Evolutionary conservation across 1,139 yeast genomes (phyloP).

Genomic region (Spathaspora sp.): DNA sequence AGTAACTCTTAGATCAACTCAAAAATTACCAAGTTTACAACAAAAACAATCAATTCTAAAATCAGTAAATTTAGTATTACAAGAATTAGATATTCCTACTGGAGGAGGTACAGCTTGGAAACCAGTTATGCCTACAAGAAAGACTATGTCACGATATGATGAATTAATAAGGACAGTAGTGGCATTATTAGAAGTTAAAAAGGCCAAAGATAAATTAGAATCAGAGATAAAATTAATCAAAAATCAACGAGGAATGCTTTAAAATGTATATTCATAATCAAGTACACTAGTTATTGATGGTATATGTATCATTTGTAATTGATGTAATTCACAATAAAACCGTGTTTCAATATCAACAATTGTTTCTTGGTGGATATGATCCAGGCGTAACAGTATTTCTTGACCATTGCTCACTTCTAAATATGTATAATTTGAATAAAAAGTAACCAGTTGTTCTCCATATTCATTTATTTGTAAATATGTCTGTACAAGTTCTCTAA

Average conservation of each 20-base stretch:
- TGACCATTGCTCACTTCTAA: neutral
- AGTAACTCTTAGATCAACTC: slow-evolving; percentile 74
- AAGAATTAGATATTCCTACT: slow-evolving; percentile 76
- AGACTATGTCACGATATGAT: slow-evolving; percentile 78
- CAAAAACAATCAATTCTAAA: slow-evolving; percentile 65
- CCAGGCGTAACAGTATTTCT: neutral
- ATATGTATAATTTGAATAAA: slow-evolving; percentile 1
- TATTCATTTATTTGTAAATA: slow-evolving; percentile 1
- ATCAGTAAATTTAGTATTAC: slow-evolving; percentile 69
- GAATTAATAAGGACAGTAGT: slow-evolving; percentile 70
- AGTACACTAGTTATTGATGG: neutral
- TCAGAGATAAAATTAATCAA: slow-evolving; percentile 70
- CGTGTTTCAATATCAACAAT: neutral
- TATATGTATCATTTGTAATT: neutral
- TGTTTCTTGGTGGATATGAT: slow-evolving; percentile 1
- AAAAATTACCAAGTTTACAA: slow-evolving; percentile 45
- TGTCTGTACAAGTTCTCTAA: neutral
- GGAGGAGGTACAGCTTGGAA: slow-evolving; percentile 53
- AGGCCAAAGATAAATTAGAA: slow-evolving; percentile 82
- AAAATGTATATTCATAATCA: slow-evolving; percentile 6
- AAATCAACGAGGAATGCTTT: slow-evolving; percentile 36
- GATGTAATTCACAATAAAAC: neutral
- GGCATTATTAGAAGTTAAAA: slow-evolving; percentile 77
- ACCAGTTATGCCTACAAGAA: slow-evolving; percentile 88
- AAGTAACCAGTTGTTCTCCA: neutral